Evolutionary conservation across 495 filamentous ascomycete genomes (phyloP).

Genomic region (Talaromyces wortmannii): DNA sequence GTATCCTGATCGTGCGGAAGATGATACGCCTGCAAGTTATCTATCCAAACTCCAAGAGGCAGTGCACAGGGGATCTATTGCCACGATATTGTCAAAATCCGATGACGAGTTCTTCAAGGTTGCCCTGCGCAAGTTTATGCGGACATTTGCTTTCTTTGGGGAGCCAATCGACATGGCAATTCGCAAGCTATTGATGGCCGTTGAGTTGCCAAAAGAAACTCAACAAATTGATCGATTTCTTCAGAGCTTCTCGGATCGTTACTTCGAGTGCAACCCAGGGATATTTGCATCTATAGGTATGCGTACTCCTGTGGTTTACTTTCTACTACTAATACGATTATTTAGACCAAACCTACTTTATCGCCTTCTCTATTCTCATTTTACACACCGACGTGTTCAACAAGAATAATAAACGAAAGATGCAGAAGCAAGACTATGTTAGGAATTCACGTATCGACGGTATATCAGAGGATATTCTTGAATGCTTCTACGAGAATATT

Average conservation of each 20-base stretch:
- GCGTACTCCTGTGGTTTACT: neutral
- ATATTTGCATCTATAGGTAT: constrained; percentile 78
- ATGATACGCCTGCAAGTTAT: constrained; percentile 87
- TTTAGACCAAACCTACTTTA: constrained; percentile 88
- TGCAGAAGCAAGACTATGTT: constrained; percentile 93
- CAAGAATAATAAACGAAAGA: constrained; percentile 98
- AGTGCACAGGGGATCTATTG: constrained; percentile 71
- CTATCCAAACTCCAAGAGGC: constrained; percentile 73
- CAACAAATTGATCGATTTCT: constrained; percentile 96
- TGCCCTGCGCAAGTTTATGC: constrained; percentile 88
- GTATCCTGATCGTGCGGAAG: constrained; percentile 74
- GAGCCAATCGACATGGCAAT: constrained; percentile 98
- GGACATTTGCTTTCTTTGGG: constrained; percentile 86
- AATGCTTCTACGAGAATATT: constrained; percentile 98
- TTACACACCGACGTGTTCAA: constrained; percentile 98
- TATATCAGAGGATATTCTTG: constrained; percentile 84
- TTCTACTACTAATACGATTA: neutral
- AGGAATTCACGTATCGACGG: constrained; percentile 90
- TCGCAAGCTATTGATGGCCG: constrained; percentile 91
- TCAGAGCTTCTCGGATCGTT: constrained; percentile 91
- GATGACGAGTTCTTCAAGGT: constrained; percentile 76
- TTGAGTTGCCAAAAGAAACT: constrained; percentile 92
- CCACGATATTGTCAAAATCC: constrained; percentile 73
- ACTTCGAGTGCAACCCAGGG: constrained; percentile 96
- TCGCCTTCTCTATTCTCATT: constrained; percentile 93